Evolutionary conservation across 1,284 basidiomycete species (phyloP), one percentile per base, ranked within the genome.

Genomic region (Leccinum solheimii): DNA sequence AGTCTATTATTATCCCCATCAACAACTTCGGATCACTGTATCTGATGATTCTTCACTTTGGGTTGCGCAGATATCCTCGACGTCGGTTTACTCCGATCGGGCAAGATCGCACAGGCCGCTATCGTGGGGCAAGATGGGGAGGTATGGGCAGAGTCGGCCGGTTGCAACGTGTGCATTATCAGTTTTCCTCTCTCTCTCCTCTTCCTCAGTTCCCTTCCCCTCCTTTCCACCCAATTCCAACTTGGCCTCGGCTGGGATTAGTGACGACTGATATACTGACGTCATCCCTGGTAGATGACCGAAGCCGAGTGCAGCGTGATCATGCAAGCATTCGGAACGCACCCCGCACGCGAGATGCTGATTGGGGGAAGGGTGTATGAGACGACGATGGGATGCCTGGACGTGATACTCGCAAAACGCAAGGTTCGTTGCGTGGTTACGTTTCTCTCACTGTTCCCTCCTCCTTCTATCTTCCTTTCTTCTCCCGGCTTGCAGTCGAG

Each of bases 51-150:
- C 19, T 30, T 13, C 34, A 32, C 43, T 38, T 32, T 14, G 14
- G 38, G 13, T 16, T 45, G 11, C 48, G 21, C 59, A 68, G 70
- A 69, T 62, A 61, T 69, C 56, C 68, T 69, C 52, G 67, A 69
- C 52, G 60, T 80, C 72, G 90, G 95, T 75, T 87, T 98, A 64
- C 76, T 97, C 66, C 91, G 86, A 32, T 90, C 82, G 61, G 88
- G 87, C 69, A 92, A 87, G 78, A 81, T 97, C 74, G 61, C 79
- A 48, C 83, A 85, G 70, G 95, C 93, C 48, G 94, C 94, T 50
- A 97, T 98, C 77, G 66, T 98, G 58, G 95, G 95, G 48, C 84
- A 83, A 66, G 79, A 86, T 69, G 94, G 95, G 56, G 95, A 96
- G 63, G 83, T 96, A 27, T 98, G 96, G 96, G 95, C 94, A 21